phyloP scores from a whole-genome alignment of 495 filamentous ascomycete species.

The Aspergillus steynii region DNA sequence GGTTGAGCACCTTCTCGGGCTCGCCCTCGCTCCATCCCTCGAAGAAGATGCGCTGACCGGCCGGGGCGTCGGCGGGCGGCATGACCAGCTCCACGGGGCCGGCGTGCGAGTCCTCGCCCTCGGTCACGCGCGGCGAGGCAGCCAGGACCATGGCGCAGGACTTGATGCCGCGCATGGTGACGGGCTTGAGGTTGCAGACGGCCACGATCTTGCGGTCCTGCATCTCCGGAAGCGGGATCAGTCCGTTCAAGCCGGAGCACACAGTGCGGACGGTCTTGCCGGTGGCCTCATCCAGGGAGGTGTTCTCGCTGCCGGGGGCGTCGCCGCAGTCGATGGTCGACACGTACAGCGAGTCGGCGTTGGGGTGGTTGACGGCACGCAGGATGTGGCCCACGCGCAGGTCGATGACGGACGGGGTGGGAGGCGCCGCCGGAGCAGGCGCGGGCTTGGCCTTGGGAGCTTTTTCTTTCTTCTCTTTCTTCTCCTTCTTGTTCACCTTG shows the following conservation, averaged over 20 bases:
- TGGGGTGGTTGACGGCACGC: conserved; percentile 90
- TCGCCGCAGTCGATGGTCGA: conserved; percentile 97
- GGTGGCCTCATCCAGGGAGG: conserved; percentile 70
- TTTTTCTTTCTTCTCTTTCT: conserved; percentile 88
- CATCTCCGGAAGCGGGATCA: conserved; percentile 93
- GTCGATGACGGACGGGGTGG: conserved; percentile 86
- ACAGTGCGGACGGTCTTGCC: conserved; percentile 90
- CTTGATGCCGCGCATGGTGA: conserved; percentile 98
- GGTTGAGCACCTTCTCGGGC: conserved; percentile 90
- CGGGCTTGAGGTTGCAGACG: conserved; percentile 96
- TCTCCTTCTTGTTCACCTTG: conserved; percentile 45
- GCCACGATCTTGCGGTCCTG: conserved; percentile 91
- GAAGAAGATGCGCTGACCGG: conserved; percentile 87
- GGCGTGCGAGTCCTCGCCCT: conserved; percentile 81
- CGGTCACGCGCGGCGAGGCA: conserved; percentile 74
- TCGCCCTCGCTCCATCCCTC: conserved; percentile 86
- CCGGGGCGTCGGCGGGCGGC: conserved; percentile 74
- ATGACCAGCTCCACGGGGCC: conserved; percentile 91
- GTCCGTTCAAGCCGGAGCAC: conserved; percentile 92
- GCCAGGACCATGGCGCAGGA: conserved; percentile 94
- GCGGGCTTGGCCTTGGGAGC: conserved; percentile 65
- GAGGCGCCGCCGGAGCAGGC: conserved; percentile 63
- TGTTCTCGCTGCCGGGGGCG: conserved; percentile 80
- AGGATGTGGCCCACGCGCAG: conserved; percentile 96
- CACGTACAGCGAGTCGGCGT: conserved; percentile 93